Evolutionary conservation across 768 basidiomycete species (phyloP), one percentile per base, ranked within the genome.

Genomic region (Agaricus sinodeliciosus): DNA sequence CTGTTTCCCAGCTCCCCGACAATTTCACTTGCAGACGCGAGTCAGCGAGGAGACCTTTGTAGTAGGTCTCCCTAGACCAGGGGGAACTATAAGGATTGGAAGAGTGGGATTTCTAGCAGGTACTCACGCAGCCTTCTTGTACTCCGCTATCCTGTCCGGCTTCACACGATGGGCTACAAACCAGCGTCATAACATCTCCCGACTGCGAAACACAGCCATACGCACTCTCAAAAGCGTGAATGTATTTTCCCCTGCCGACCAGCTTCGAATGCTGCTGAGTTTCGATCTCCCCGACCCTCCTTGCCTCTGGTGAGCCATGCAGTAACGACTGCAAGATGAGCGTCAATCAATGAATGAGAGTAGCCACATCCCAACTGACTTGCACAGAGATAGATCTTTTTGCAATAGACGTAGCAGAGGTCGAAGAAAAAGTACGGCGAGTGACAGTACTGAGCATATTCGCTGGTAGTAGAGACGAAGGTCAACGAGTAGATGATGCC

Each of bases 251-350:
- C 54, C 95, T 75, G 31, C 90, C 95, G 37, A 99, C 87, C 7
- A 94, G 70, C 60, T 83, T 79, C 2, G 91, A 94, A 66, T 98
- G 94, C 62, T 94, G 90, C 52, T 81, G 79, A 42, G 78, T 71
- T 53, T 87, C 85, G 35, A 81, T 69, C 46, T 90, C 88, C 37
- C 92, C 89, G 41, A 84, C 90, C 62, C 78, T 76, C 69, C 90
- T 87, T 42, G 94, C 94, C 62, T 93, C 85, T 43, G 84, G 84
- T 27, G 91, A 94, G n/a, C 96, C 96, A 68, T 98, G 94, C 54
- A 99, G 72, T 51, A 99, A 66, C 16, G 87, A 81, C 92, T 94
- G 68, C 48, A 61, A 53, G 28, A 51, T 58, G 44, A 60, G 52
- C 61, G 59, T 67, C 62, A 67, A 60, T 56, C 49, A 39, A 39